A percentile compares a stretch with the other conserved stretches of the same genome.
Conservation (phyloP, 345 rosid species). For the Hypericum perforatum region DNA sequence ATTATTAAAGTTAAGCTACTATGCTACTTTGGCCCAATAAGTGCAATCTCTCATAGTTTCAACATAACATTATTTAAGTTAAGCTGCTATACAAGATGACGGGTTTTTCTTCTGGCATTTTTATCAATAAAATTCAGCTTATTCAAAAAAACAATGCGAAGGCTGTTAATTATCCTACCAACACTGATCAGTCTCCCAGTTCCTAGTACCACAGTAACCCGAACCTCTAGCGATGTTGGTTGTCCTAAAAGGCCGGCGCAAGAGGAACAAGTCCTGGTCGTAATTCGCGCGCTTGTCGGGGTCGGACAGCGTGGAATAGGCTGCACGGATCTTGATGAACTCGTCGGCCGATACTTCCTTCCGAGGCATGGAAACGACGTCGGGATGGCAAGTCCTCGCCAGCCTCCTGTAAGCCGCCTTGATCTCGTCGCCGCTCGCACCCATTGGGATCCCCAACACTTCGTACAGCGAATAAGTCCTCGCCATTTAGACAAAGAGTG, state of each 20-base stretch:
- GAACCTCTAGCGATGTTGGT: constrained; percentile 23
- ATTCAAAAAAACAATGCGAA: no score
- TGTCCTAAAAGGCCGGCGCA: constrained; percentile 8
- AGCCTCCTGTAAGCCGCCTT: constrained; percentile 50
- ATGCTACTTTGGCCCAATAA: no score
- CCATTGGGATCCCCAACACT: constrained; percentile 38
- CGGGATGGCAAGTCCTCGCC: constrained; percentile 49
- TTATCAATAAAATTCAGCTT: no score
- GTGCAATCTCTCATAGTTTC: no score
- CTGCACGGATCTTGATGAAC: constrained; percentile 42
- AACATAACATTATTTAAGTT: no score
- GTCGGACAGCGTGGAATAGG: constrained; percentile 48
- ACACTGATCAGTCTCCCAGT: constrained; percentile 72
- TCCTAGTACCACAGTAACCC: constrained; percentile 17
- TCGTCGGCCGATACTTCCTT: constrained; percentile 34
- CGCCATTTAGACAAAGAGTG: constrained; percentile 11
- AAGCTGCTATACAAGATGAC: no score
- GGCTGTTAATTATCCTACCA: no score
- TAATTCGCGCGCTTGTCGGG: constrained; percentile 42
- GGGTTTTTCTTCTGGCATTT: no score
- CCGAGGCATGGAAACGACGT: constrained; percentile 32
- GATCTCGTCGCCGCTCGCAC: constrained; percentile 34
- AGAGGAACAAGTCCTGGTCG: constrained; percentile 26
- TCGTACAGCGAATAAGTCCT: constrained; percentile 33
- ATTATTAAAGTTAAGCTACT: no score